Evolutionary conservation across 2,329 filamentous ascomycete genomes (phyloP).

Genomic region (Ophiostoma ulmi): DNA sequence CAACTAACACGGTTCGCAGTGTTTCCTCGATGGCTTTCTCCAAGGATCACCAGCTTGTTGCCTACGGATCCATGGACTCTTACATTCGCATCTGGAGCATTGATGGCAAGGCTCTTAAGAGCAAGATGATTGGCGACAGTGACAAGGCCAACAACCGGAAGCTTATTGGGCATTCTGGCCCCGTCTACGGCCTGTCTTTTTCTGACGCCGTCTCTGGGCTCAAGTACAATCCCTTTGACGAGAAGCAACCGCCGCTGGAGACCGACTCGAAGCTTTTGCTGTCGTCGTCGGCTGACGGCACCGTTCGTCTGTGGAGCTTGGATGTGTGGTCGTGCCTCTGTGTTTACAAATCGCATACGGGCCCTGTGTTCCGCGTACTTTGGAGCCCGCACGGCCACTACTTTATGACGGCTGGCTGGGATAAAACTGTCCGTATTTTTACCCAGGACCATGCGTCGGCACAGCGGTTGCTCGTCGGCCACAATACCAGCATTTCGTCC

Average conservation of each 20-base stretch:
- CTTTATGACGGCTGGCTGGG: conserved; percentile 80
- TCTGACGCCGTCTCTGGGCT: conserved; percentile 61
- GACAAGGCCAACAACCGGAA: conserved; percentile 61
- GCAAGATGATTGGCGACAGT: conserved; percentile 55
- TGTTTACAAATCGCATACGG: conserved; percentile 88
- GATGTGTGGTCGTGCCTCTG: conserved; percentile 90
- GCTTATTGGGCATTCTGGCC: conserved; percentile 83
- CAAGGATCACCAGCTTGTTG: conserved; percentile 79
- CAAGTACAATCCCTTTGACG: conserved; percentile 48
- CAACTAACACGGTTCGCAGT: conserved; percentile 39
- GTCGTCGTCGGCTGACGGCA: conserved; percentile 81
- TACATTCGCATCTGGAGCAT: conserved; percentile 94
- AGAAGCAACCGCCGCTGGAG: conserved; percentile 43
- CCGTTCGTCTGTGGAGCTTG: conserved; percentile 86
- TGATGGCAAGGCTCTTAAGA: conserved; percentile 74
- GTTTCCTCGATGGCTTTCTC: conserved; percentile 95
- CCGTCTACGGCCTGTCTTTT: conserved; percentile 86
- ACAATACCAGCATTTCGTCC: conserved; percentile 87
- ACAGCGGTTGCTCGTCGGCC: conserved; percentile 81
- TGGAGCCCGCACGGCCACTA: conserved; percentile 96
- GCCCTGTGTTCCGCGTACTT: conserved; percentile 78
- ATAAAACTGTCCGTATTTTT: conserved; percentile 88
- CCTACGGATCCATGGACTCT: conserved; percentile 84
- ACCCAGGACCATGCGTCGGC: conserved; percentile 88
- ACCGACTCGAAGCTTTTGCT: conserved; percentile 69